Conservation (phyloP, 139 green algal genomes). For the Ulvella scutata region DNA sequence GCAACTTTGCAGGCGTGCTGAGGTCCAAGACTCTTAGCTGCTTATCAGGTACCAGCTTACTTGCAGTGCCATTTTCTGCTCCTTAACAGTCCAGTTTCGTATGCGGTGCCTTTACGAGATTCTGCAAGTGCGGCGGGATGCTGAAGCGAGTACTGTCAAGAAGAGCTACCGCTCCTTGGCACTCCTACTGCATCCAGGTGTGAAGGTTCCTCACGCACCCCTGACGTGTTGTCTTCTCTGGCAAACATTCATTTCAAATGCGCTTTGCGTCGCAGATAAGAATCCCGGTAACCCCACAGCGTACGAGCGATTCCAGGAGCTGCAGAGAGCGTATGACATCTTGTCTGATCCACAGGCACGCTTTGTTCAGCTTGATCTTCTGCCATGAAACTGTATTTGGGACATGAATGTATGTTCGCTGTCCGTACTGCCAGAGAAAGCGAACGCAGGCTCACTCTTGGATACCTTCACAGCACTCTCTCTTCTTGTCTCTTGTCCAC, state of each 20-base stretch:
- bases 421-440: too few species aligned
- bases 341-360: conserved; percentile 80
- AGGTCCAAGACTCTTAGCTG: too few species aligned
- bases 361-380: conserved; percentile 29
- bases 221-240: background rate
- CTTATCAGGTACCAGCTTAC: too few species aligned
- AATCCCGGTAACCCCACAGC: conserved; percentile 53
- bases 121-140: conserved; percentile 38
- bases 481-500: too few species aligned
- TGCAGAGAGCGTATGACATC: conserved; percentile 92
- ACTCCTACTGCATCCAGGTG: conserved; percentile 52
- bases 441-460: too few species aligned
- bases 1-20: too few species aligned
- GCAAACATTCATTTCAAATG: background rate
- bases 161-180: conserved; percentile 46
- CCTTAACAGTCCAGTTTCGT: too few species aligned
- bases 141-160: conserved; percentile 45
- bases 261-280: conserved; percentile 55
- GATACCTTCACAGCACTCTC: too few species aligned
- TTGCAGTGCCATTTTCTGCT: too few species aligned
- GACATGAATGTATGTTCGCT: too few species aligned
- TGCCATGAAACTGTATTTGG: too few species aligned
- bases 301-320: conserved; percentile 73
- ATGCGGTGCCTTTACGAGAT: conserved; percentile 70
- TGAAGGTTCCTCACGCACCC: background rate